phyloP scores from a whole-genome alignment of 1,284 basidiomycete species.

The Ceratobasidium sp. region DNA sequence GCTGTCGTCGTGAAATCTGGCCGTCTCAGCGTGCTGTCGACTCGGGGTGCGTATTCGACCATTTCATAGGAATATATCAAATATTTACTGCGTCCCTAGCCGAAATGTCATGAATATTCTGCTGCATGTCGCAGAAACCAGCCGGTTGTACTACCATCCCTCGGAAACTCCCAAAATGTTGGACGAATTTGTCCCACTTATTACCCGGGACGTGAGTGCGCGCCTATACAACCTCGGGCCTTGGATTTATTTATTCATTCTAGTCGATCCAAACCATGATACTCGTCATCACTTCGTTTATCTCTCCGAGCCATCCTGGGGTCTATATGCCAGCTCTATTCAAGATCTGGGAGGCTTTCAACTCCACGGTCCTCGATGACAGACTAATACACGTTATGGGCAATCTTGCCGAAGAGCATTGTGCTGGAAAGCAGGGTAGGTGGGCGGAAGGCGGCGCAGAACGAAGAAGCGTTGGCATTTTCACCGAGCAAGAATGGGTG shows the following conservation, averaged over 20 bases:
- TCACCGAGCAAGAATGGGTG: constrained; percentile 87
- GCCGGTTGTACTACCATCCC: constrained; percentile 74
- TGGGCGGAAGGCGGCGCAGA: constrained; percentile 64
- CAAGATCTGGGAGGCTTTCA: constrained; percentile 84
- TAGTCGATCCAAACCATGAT: constrained; percentile 74
- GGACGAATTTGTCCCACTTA: constrained; percentile 71
- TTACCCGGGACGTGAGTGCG: constrained; percentile 68
- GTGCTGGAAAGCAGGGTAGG: constrained; percentile 67
- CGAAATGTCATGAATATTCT: constrained; percentile 60
- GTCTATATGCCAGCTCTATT: constrained; percentile 80
- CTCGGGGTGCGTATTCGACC: constrained; percentile 31
- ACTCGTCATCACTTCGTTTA: constrained; percentile 78
- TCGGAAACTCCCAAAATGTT: constrained; percentile 78
- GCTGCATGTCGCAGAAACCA: constrained; percentile 73
- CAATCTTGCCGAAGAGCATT: constrained; percentile 79
- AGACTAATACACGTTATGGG: constrained; percentile 86
- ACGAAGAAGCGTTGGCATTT: constrained; percentile 88
- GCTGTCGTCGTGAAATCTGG: constrained; percentile 74
- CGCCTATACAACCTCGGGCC: too few relatives aligned
- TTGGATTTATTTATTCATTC: constrained; percentile 25
- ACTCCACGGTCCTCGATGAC: constrained; percentile 72
- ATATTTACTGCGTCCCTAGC: neutral
- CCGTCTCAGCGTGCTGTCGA: constrained; percentile 64
- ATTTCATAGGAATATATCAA: constrained; percentile 29
- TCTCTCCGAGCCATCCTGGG: constrained; percentile 74